phyloP scores from a whole-genome alignment of 108 stramenopile genomes.

The Pseudonitzschia pungens region DNA sequence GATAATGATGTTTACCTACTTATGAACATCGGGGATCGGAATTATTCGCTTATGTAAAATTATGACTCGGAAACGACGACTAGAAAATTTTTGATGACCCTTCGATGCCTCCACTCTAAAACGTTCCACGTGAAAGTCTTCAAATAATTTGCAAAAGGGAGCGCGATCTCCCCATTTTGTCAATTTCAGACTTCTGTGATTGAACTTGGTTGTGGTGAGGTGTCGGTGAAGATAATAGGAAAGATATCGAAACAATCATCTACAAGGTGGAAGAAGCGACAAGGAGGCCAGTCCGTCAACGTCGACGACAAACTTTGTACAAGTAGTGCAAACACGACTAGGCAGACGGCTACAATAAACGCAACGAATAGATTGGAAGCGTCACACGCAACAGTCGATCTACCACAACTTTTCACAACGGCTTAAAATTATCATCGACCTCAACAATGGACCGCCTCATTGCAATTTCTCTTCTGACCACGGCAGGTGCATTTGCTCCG shows the following conservation, averaged over 20 bases:
- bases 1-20: too few species aligned
- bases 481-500: conserved; percentile 30
- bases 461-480: not conserved
- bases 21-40: too few species aligned
- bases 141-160: not conserved
- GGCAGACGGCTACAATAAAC: too few species aligned
- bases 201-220: conserved; percentile 6
- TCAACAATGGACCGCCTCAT: conserved; percentile 12
- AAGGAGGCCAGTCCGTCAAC: not conserved
- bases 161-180: not conserved
- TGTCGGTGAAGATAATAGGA: not conserved
- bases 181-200: not conserved
- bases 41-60: too few species aligned
- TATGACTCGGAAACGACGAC: too few species aligned
- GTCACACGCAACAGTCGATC: too few species aligned
- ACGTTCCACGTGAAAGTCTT: not conserved
- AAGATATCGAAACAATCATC: not conserved
- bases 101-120: too few species aligned
- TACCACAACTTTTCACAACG: not conserved
- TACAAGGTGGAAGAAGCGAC: not conserved
- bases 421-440: too few species aligned
- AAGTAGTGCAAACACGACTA: too few species aligned
- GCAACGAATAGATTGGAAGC: too few species aligned
- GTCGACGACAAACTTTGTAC: too few species aligned
- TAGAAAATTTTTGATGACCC: too few species aligned